Evolutionary conservation across 2,329 filamentous ascomycete genomes (phyloP).

Genomic region (Xylariaceae sp.): DNA sequence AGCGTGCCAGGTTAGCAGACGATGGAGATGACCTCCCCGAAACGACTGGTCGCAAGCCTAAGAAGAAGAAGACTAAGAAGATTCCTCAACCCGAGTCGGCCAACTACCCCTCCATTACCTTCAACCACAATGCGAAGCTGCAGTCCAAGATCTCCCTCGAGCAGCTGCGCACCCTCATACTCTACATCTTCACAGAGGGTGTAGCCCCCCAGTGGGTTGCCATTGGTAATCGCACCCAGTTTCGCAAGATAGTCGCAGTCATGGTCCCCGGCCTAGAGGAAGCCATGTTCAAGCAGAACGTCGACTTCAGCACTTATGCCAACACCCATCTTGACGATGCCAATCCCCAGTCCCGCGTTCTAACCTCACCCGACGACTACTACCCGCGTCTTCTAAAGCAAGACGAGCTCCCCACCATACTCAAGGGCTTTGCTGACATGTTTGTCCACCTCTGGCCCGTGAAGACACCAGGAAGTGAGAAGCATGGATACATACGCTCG

Average conservation of each 20-base stretch:
- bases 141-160: conserved; percentile 61
- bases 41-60: conserved; percentile 47
- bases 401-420: conserved; percentile 49
- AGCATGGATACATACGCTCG: conserved; percentile 77
- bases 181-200: conserved; percentile 67
- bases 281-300: conserved; percentile 74
- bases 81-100: conserved; percentile 52
- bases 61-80: conserved; percentile 59
- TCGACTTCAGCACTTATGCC: conserved; percentile 46
- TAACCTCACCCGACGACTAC: conserved; percentile 57
- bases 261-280: conserved; percentile 92
- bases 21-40: conserved; percentile 49
- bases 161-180: conserved; percentile 60
- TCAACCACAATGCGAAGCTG: conserved; percentile 56
- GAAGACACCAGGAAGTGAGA: conserved; percentile 81
- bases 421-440: conserved; percentile 72
- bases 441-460: conserved; percentile 90
- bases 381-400: conserved; percentile 53
- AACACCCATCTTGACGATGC: conserved; percentile 34
- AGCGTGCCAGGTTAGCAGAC: conserved; percentile 50
- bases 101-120: conserved; percentile 59
- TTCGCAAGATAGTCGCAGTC: conserved; percentile 78
- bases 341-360: conserved; percentile 33
- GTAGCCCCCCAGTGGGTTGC: conserved; percentile 63
- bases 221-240: conserved; percentile 59